Conservation (phyloP, 164 flowering plant species). For the Brasenia schreberi region DNA sequence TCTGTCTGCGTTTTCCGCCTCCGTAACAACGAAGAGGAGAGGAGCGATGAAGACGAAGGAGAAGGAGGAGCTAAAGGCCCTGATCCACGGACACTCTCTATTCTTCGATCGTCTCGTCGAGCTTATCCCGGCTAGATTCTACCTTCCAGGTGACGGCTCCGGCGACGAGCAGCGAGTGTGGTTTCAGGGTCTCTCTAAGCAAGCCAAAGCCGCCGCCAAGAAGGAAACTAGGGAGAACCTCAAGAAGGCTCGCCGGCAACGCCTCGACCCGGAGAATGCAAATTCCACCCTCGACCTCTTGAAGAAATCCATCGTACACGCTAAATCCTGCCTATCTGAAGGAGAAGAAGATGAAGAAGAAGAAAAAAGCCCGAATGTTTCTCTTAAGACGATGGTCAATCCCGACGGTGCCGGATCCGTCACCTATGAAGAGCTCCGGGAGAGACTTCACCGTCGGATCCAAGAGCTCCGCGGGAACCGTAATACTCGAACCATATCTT, state of each 20-base stretch:
- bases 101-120: slow-evolving; percentile 65
- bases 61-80: slow-evolving; percentile 27
- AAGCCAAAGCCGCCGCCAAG: slow-evolving; percentile 46
- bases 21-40: background rate
- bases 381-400: background rate
- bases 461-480: slow-evolving; percentile 39
- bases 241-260: slow-evolving; percentile 59
- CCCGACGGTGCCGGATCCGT: slow-evolving; percentile 18
- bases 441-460: slow-evolving; percentile 30
- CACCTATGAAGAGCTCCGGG: slow-evolving; percentile 62
- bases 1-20: too few species aligned
- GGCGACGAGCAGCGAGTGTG: slow-evolving; percentile 54
- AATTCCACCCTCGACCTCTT: slow-evolving; percentile 51
- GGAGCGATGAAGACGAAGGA: background rate
- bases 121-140: slow-evolving; percentile 65
- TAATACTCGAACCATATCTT: slow-evolving; percentile 2
- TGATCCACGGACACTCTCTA: slow-evolving; percentile 28
- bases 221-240: slow-evolving; percentile 52
- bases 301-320: slow-evolving; percentile 34
- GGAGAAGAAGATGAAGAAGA: slow-evolving; percentile 4
- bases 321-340: slow-evolving; percentile 11
- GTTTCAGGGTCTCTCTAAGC: slow-evolving; percentile 68
- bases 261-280: slow-evolving; percentile 25
- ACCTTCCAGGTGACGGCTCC: slow-evolving; percentile 20
- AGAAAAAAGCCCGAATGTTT: background rate